Evolutionary conservation across 495 filamentous ascomycete species (phyloP), one percentile per base, ranked within the genome.

Genomic region (Penicillium canescens): DNA sequence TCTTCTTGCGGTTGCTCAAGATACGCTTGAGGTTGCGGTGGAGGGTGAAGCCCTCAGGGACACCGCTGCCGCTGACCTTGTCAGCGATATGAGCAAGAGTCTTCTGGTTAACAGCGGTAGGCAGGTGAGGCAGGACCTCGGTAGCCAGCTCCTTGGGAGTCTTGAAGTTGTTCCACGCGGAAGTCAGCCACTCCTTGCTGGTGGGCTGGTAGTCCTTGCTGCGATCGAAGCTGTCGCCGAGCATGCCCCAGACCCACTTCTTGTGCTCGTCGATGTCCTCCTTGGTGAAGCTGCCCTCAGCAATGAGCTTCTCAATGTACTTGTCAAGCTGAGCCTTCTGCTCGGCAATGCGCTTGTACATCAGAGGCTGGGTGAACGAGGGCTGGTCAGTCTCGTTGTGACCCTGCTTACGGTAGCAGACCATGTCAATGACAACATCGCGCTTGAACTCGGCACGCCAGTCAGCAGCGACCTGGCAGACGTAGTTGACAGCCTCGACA

Each of bases 371-470:
- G n/a, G 94, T 98, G 82, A 98, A 98, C 31, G 92, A 96, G 14
- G 94, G 94, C 78, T 98, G 94, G 65, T 98, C 94, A 12, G 94
- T 98, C 80, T 98, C 94, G 77, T 98, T 98, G 85, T 98, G 94
- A 47, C 94, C 94, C 73, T 96, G 86, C 77, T 98, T 98, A 60
- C 94, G 87, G 81, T 98, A 98, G 83, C 94, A 98, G 63, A 98
- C 90, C 54, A 98, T 86, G 74, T 98, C 94, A 68, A 98, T 89
- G 59, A 98, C 92, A 50, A 97, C 92, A 66, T 98, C 94, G 62
- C 87, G 86, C 80, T 94, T 96, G 83, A 96, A 98, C 76, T 96
- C 85, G 46, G 94, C 94, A 61, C 94, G 91, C 90, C 92, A 98
- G 69, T 98, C 94, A 34, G 94, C 86, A 54, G 94, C 94, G 40